A percentile compares a stretch with the other conserved stretches of the same genome.
Conservation (phyloP, 108 stramenopile species). For the Cyclotella sp. region DNA sequence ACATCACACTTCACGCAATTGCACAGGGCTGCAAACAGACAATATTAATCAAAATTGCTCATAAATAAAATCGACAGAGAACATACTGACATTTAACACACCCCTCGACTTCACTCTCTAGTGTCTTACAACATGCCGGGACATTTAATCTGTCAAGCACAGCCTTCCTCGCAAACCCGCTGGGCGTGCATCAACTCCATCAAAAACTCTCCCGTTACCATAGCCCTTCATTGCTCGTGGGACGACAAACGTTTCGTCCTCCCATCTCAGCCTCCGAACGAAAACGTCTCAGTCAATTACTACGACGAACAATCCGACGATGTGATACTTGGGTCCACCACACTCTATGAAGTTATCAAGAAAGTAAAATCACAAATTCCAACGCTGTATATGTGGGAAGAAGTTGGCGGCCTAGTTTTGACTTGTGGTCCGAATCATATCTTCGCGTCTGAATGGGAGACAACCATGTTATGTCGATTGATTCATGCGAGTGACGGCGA, state of each 20-base stretch:
- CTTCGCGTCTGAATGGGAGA: constrained; percentile 26
- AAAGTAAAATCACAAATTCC: constrained; percentile 32
- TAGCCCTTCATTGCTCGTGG: constrained; percentile 35
- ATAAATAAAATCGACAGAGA: too few relatives aligned
- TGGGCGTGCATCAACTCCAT: constrained; percentile 32
- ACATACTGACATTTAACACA: too few relatives aligned
- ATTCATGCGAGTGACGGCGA: background rate
- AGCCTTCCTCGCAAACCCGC: background rate
- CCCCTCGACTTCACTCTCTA: too few relatives aligned
- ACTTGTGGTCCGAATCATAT: constrained; percentile 29
- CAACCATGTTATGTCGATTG: constrained; percentile 37
- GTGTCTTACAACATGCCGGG: too few relatives aligned
- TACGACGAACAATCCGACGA: constrained; percentile 27
- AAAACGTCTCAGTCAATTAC: constrained; percentile 8
- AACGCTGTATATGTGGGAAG: constrained; percentile 38
- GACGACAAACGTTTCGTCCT: constrained; percentile 29
- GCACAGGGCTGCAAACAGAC: too few relatives aligned
- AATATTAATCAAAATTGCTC: too few relatives aligned
- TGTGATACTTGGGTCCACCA: constrained; percentile 31
- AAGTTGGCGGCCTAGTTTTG: constrained; percentile 30
- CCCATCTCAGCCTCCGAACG: constrained; percentile 4
- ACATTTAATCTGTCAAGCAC: too few relatives aligned
- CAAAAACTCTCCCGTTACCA: constrained; percentile 27
- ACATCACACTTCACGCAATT: too few relatives aligned
- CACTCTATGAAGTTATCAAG: constrained; percentile 21